Conservation (phyloP, 2,329 filamentous ascomycete species). For the Colletotrichum gloeosporioides region DNA sequence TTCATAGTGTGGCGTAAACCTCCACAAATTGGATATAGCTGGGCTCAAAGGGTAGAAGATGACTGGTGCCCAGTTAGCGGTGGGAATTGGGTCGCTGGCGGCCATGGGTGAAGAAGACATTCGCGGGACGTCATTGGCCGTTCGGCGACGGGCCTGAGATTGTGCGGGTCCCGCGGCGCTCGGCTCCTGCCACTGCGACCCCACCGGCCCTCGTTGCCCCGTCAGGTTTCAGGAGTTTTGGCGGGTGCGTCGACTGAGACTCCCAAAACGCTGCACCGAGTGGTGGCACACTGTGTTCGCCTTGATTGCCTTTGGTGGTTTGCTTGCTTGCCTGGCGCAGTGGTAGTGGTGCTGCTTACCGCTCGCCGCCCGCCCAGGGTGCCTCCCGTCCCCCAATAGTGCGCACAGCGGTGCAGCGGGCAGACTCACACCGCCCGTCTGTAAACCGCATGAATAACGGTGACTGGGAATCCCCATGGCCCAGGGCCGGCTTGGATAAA, state of each 20-base stretch:
- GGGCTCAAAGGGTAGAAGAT: no score
- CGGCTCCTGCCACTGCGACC: not conserved
- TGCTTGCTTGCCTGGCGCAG: not conserved
- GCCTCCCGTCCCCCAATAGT: not conserved
- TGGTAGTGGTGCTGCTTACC: not conserved
- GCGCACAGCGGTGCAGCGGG: not conserved
- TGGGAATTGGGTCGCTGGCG: not conserved
- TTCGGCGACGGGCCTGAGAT: not conserved
- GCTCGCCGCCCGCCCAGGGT: not conserved
- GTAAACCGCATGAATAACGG: slow-evolving; percentile 13
- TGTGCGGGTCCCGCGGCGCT: not conserved
- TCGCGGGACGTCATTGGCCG: not conserved
- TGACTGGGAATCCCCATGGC: slow-evolving; percentile 19
- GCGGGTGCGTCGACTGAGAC: not conserved
- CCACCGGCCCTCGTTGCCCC: slow-evolving; percentile 31
- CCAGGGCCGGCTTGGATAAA: slow-evolving; percentile 6
- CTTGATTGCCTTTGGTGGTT: not conserved
- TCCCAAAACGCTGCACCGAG: not conserved
- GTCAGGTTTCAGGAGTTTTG: slow-evolving; percentile 32
- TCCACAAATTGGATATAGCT: no score
- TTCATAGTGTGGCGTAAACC: no score
- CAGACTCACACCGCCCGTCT: slow-evolving; percentile 4
- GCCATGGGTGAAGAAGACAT: not conserved
- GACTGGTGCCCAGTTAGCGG: not conserved
- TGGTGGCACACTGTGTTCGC: not conserved